These are phyloP conservation scores for Aciculosporium take DNA, from an alignment of 2,329 filamentous ascomycete species.

Conservation along the genomic window DNA sequence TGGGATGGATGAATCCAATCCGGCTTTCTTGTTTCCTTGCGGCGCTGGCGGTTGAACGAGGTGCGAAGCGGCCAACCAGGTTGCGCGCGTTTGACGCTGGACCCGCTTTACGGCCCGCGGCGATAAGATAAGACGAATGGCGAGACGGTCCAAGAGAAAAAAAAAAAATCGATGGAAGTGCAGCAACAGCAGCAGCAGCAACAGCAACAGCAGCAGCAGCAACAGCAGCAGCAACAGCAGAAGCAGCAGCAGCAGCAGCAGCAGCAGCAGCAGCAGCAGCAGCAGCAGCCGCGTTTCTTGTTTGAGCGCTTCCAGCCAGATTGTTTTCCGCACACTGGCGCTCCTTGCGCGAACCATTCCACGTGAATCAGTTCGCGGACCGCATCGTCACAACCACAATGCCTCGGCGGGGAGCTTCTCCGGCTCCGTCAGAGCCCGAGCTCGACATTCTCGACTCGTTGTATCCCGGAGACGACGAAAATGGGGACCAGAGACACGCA, in stretches of 20 bases:
- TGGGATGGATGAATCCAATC: neutral
- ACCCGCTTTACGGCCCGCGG: constrained; percentile 15
- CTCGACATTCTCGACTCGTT: constrained; percentile 77
- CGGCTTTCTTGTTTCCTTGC: neutral
- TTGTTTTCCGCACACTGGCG: neutral
- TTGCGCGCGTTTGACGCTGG: neutral
- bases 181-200: neutral
- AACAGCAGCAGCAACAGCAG: neutral
- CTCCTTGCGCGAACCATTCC: neutral
- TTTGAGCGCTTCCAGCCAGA: neutral
- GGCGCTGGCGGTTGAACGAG: no score
- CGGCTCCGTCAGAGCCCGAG: constrained; percentile 75
- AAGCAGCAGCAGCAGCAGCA: neutral
- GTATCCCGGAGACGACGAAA: constrained; percentile 46
- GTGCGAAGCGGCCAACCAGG: no score
- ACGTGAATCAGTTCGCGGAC: no score
- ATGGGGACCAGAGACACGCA: constrained; percentile 22
- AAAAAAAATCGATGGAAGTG: constrained; percentile 14
- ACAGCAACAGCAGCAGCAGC: no score
- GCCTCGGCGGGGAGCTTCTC: constrained; percentile 62
- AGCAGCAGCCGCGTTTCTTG: neutral
- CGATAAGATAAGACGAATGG: constrained; percentile 24
- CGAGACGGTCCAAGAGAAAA: neutral
- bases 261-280: neutral
- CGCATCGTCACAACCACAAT: constrained; percentile 30